phyloP scores from a whole-genome alignment of 225 moss, liverwort and hornwort genomes.

The Neckera pumila region DNA sequence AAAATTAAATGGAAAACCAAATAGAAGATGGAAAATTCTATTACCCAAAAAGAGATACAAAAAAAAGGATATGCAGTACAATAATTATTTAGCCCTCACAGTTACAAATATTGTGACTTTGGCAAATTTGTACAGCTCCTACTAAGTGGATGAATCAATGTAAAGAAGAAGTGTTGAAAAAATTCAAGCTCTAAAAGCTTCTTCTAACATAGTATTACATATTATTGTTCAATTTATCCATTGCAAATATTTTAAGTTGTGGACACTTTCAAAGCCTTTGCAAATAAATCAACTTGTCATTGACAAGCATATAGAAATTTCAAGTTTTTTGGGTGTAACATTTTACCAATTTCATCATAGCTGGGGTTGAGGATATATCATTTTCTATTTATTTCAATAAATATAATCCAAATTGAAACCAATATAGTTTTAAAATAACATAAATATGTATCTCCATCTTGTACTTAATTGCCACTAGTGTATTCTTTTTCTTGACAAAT shows the following conservation, averaged over 20 bases:
- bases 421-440: too few species aligned
- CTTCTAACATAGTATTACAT: neutral
- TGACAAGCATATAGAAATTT: neutral
- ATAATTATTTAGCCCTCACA: neutral
- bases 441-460: too few species aligned
- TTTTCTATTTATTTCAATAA: too few species aligned
- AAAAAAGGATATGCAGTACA: neutral
- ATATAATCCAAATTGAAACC: too few species aligned
- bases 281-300: neutral
- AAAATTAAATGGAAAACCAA: neutral
- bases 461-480: neutral
- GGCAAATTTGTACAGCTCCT: neutral
- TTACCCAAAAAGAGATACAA: rapidly evolving
- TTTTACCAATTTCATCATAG: too few species aligned
- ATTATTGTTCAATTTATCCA: neutral
- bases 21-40: neutral
- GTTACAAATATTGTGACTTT: neutral
- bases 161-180: neutral
- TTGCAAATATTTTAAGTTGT: neutral
- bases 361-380: rapidly evolving
- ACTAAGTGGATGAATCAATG: neutral
- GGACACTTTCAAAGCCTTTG: neutral
- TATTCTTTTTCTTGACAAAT: neutral
- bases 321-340: neutral
- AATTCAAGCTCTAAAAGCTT: neutral